phyloP scores from a whole-genome alignment of 2,329 filamentous ascomycete genomes.

The Fusarium napiforme region DNA sequence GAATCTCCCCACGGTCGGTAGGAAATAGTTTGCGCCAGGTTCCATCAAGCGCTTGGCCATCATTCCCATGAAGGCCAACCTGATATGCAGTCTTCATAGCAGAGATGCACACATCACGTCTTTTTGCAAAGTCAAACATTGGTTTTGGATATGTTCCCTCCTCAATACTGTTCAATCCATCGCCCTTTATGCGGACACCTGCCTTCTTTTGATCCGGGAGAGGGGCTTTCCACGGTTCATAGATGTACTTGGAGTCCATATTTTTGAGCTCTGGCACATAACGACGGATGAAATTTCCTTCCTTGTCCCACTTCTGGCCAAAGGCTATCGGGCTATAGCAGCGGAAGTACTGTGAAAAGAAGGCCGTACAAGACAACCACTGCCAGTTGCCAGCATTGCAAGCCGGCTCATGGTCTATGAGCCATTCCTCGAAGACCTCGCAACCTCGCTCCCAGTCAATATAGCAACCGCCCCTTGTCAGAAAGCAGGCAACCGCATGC shows the following conservation, averaged over 20 bases:
- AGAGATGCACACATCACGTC: conserved; percentile 70
- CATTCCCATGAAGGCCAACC: conserved; percentile 71
- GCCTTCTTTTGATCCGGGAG: conserved; percentile 75
- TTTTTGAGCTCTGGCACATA: conserved; percentile 75
- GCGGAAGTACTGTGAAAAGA: conserved; percentile 77
- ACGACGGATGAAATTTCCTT: conserved; percentile 70
- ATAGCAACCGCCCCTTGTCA: conserved; percentile 83
- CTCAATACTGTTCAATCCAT: conserved; percentile 57
- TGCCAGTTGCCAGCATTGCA: conserved; percentile 84
- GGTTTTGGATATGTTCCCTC: conserved; percentile 74
- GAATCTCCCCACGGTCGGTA: conserved; percentile 53
- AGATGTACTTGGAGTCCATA: conserved; percentile 76
- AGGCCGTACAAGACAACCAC: conserved; percentile 80
- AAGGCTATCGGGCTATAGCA: conserved; percentile 78
- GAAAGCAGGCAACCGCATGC: conserved; percentile 82
- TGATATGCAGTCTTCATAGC: conserved; percentile 78
- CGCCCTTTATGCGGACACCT: conserved; percentile 68
- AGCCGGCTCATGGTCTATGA: conserved; percentile 79
- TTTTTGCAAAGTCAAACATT: conserved; percentile 79
- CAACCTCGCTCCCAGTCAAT: conserved; percentile 82
- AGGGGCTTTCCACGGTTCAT: conserved; percentile 82
- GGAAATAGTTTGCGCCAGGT: conserved; percentile 62
- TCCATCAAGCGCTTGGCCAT: conserved; percentile 70
- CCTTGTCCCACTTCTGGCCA: conserved; percentile 78
- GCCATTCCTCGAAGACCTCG: conserved; percentile 80